Evolutionary conservation across 225 moss, liverwort and hornwort genomes (phyloP).

Genomic region (Straminergon stramineum): DNA sequence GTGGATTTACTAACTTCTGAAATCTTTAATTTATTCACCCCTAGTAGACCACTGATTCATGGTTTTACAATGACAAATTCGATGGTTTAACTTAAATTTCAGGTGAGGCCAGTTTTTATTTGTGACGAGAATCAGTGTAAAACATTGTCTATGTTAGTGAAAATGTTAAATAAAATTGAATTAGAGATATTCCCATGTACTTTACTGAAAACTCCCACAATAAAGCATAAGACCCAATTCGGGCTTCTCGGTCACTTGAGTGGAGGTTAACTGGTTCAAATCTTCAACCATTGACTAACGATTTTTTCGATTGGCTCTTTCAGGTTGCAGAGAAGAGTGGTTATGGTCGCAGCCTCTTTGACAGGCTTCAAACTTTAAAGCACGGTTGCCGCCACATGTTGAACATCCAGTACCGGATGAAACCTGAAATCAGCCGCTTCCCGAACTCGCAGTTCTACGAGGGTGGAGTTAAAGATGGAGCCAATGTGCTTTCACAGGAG

Average conservation of each 20-base stretch:
- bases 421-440: slow-evolving; percentile 5
- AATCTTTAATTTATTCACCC: not conserved
- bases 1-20: not conserved
- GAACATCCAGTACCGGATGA: slow-evolving; percentile 24
- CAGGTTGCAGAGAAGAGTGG: slow-evolving; percentile 13
- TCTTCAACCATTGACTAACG: not conserved
- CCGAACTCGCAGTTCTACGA: slow-evolving; percentile 11
- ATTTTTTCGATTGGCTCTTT: not conserved
- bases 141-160: not conserved
- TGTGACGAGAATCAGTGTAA: not conserved
- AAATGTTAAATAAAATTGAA: not conserved
- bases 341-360: slow-evolving; percentile 21
- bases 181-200: too few species aligned
- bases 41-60: too few species aligned
- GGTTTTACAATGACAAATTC: not conserved
- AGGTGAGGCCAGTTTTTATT: not conserved
- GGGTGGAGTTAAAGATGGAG: not conserved
- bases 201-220: not conserved
- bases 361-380: slow-evolving; percentile 17
- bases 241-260: not conserved
- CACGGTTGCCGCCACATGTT: slow-evolving; percentile 11
- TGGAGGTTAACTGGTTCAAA: not conserved
- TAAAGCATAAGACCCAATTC: not conserved
- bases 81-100: not conserved
- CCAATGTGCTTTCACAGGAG: slow-evolving; percentile 2